Conservation (phyloP, 371 early-diverging fungal genomes). For the Rozella allomycis region DNA sequence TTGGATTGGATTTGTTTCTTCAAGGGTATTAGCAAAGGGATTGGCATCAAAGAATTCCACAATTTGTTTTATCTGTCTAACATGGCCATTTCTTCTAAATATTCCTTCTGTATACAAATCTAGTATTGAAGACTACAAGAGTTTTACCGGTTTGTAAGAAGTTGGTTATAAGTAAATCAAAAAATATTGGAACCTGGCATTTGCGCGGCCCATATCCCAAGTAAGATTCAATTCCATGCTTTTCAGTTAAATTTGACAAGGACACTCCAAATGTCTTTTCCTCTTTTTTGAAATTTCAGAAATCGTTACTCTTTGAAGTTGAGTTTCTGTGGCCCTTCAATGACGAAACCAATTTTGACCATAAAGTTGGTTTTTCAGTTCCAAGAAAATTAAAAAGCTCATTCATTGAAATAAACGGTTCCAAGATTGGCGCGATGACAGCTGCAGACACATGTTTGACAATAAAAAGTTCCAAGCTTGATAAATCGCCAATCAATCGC, state of each 20-base stretch:
- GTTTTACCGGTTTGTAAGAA: slow-evolving; percentile 53
- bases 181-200: slow-evolving; percentile 53
- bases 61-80: slow-evolving; percentile 52
- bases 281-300: slow-evolving; percentile 4
- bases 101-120: slow-evolving; percentile 78
- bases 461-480: slow-evolving; percentile 55
- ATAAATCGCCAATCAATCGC: slow-evolving; percentile 32
- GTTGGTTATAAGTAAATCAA: slow-evolving; percentile 52
- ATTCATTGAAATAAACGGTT: slow-evolving; percentile 33
- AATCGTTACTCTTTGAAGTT: slow-evolving; percentile 1
- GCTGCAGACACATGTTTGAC: slow-evolving; percentile 64
- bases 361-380: slow-evolving; percentile 41
- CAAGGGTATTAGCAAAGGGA: slow-evolving; percentile 25
- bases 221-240: slow-evolving; percentile 54
- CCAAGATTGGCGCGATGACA: slow-evolving; percentile 44
- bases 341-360: slow-evolving; percentile 28
- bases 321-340: slow-evolving; percentile 28
- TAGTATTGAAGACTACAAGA: slow-evolving; percentile 5
- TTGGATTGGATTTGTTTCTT: slow-evolving; percentile 59
- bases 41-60: slow-evolving; percentile 17
- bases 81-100: slow-evolving; percentile 92
- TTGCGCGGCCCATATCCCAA: slow-evolving; percentile 49
- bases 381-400: slow-evolving; percentile 49
- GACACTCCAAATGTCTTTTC: slow-evolving; percentile 77
- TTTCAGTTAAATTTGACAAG: slow-evolving; percentile 57